Evolutionary conservation across 352 stramenopile species (phyloP), one percentile per base, ranked within the genome.

Genomic region (Phytophthora tentaculata): DNA sequence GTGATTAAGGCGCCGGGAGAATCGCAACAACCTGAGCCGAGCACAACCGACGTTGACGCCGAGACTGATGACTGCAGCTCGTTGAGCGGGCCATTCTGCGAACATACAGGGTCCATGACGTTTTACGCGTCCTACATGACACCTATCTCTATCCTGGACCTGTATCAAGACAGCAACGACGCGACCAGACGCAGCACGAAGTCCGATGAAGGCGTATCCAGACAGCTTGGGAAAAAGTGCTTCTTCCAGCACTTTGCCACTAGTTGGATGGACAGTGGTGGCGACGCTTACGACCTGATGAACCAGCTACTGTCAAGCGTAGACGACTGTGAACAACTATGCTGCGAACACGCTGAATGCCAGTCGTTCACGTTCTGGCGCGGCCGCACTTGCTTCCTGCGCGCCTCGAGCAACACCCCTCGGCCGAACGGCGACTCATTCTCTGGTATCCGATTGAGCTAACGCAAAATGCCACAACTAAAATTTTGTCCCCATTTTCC

Each of bases 291-390:
- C 75, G 84, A 92, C 62, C 24, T 92, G 44, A 77, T 89, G 74
- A 85, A 68, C 58, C 73, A 86, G 56, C 58, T 76, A 56, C 80
- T 90, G n/a, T 26, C 48, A 16, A 83, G 47, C 9, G 80, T 86
- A 53, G 80, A 91, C 44, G 84, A 90, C 35, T 92, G 84, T 54
- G 84, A 92, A 49, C 48, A 69, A 48, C 64, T 92, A 14, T 92
- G 84, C 64, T 92, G 84, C 50, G 72, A 76, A 9, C 77, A 92
- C 48, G 50, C 80, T 0, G 64, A 80, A 29, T 92, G 84, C 63
- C 66, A 78, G 35, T 91, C 82, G 35, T 92, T 88, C 62, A 90
- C 80, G 14, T 90, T 91, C 55, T 92, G 84, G 82, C 84, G 77
- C 48, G 79, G 77, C 6, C 66, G 70, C 44, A 90, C 82, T n/a